A percentile compares a stretch with the other conserved stretches of the same genome.
Conservation (phyloP, 305 asterid species). For the Fraxinus velutina region DNA sequence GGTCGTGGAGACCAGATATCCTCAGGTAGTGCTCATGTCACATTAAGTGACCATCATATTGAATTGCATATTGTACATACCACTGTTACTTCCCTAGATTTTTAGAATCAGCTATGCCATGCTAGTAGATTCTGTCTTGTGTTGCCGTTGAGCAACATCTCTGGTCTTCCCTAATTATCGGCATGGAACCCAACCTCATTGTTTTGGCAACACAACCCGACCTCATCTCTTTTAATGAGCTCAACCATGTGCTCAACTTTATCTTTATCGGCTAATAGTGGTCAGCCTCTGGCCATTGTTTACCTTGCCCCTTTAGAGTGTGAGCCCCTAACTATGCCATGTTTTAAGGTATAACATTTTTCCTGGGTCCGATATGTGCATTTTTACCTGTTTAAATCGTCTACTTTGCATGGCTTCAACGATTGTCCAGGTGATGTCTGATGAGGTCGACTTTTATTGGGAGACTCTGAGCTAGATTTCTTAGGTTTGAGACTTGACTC, state of each 20-base stretch:
- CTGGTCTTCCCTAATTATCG: not conserved
- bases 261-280: not conserved
- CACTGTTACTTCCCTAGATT: not conserved
- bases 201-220: not conserved
- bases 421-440: not conserved
- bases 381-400: not conserved
- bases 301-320: not conserved
- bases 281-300: not conserved
- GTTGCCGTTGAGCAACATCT: not conserved
- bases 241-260: not conserved
- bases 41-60: not conserved
- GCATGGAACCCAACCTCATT: not conserved
- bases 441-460: not conserved
- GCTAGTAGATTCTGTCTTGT: not conserved
- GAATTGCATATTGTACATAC: not conserved
- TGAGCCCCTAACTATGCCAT: not conserved
- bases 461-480: not conserved
- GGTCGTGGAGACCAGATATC: not conserved
- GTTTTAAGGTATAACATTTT: not conserved
- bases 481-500: not conserved
- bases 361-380: not conserved
- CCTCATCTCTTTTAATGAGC: not conserved
- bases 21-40: not conserved
- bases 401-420: not conserved
- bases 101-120: not conserved